phyloP scores from a whole-genome alignment of 2,329 filamentous ascomycete species.

The Claviceps sorghi region DNA sequence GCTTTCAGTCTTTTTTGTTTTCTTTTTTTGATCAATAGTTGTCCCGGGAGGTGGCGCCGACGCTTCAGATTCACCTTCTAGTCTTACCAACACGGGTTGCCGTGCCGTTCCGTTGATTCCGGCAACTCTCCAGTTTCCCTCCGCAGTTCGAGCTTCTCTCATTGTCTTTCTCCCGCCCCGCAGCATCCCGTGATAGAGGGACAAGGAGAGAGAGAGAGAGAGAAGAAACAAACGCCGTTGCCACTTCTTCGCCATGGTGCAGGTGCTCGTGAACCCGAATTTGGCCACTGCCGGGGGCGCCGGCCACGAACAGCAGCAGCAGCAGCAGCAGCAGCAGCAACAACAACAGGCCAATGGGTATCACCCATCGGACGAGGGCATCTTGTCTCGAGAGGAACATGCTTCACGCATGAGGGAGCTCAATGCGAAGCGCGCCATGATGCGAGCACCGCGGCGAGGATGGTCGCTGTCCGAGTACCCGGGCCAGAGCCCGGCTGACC shows the following conservation, averaged over 20 bases:
- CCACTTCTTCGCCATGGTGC: slow-evolving; percentile 16
- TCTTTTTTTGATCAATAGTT: too few relatives aligned
- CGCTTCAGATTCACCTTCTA: too few relatives aligned
- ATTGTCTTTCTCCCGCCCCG: not conserved
- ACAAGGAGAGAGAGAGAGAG: not conserved
- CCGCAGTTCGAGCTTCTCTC: too few relatives aligned
- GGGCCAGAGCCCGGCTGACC: slow-evolving; percentile 9
- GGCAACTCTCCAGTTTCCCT: too few relatives aligned
- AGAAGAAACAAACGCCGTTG: not conserved
- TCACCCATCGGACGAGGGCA: slow-evolving; percentile 7
- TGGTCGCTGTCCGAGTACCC: slow-evolving; percentile 33
- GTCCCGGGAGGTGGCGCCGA: too few relatives aligned
- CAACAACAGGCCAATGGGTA: slow-evolving; percentile 9
- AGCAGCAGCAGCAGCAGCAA: slow-evolving; percentile 4
- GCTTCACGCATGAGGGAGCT: slow-evolving; percentile 23
- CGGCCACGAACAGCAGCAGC: slow-evolving; percentile 6
- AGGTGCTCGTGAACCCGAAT: slow-evolving; percentile 16
- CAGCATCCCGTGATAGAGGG: not conserved
- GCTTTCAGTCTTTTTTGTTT: too few relatives aligned
- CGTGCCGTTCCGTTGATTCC: too few relatives aligned
- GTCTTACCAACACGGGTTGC: too few relatives aligned
- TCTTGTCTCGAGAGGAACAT: slow-evolving; percentile 28
- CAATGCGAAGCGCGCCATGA: slow-evolving; percentile 20
- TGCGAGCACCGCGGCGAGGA: slow-evolving; percentile 28
- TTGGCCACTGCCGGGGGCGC: slow-evolving; percentile 12